These are phyloP conservation scores for Yarrowia deformans DNA, from an alignment of 805 yeast species.

Conservation along the genomic window DNA sequence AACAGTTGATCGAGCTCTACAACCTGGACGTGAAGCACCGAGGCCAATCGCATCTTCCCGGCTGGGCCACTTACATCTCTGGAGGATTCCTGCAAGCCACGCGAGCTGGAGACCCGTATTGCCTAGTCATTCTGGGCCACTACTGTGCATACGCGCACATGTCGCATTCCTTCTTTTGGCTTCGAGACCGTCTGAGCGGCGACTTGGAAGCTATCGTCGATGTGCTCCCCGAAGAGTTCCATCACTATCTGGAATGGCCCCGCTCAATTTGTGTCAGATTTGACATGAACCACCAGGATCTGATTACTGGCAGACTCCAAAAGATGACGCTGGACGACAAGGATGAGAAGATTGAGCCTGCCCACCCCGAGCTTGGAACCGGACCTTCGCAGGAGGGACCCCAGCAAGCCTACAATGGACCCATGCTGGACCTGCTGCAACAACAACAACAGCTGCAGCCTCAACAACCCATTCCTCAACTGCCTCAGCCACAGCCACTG, in stretches of 20 bases:
- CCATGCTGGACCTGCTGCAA: constrained; percentile 5
- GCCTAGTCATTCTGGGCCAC: constrained; percentile 33
- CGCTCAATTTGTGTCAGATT: constrained; percentile 4
- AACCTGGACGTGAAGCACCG: constrained; percentile 32
- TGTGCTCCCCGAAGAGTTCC: constrained; percentile 28
- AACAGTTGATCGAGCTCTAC: constrained; percentile 30
- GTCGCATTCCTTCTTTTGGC: constrained; percentile 31
- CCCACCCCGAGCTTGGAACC: background rate
- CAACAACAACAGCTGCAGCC: constrained; percentile 15
- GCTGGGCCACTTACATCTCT: constrained; percentile 37
- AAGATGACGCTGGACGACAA: constrained; percentile 17
- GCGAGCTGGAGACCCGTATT: constrained; percentile 32
- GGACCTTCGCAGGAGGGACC: background rate
- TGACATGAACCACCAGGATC: constrained; percentile 27
- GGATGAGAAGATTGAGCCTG: constrained; percentile 21
- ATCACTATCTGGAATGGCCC: constrained; percentile 34
- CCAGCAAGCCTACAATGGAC: background rate
- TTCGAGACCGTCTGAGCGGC: constrained; percentile 23
- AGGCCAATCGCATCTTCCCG: constrained; percentile 37
- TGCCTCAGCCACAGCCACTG: background rate
- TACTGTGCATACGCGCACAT: constrained; percentile 36
- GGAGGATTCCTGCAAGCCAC: constrained; percentile 22
- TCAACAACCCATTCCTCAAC: constrained; percentile 10
- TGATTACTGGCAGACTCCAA: constrained; percentile 10
- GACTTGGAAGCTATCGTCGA: constrained; percentile 28